phyloP scores from a whole-genome alignment of 805 yeast genomes.

The Ogataea saltuana region DNA sequence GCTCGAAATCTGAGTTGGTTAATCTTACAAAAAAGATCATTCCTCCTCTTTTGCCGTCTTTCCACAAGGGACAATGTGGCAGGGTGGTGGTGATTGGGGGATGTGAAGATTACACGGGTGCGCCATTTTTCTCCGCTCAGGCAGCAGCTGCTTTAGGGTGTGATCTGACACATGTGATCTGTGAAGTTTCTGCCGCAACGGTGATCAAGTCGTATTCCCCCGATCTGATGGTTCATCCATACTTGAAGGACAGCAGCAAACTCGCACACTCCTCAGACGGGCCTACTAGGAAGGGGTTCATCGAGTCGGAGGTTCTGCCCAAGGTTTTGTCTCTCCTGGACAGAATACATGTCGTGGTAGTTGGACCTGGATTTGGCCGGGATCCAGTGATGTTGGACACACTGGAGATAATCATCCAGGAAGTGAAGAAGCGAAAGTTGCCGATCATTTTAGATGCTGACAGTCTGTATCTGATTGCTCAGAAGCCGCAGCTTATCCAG shows the following conservation, averaged over 20 bases:
- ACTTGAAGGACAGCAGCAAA: slow-evolving; percentile 52
- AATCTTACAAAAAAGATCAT: slow-evolving; percentile 53
- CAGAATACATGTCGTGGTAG: slow-evolving; percentile 76
- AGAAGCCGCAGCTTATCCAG: slow-evolving; percentile 52
- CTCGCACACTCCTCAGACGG: background rate
- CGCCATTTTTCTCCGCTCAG: slow-evolving; percentile 88
- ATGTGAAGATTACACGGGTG: slow-evolving; percentile 94
- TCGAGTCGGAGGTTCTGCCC: slow-evolving; percentile 51
- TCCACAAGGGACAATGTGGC: slow-evolving; percentile 92
- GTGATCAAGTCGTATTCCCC: slow-evolving; percentile 89
- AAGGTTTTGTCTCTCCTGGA: slow-evolving; percentile 56
- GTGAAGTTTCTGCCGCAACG: slow-evolving; percentile 75
- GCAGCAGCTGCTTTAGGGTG: slow-evolving; percentile 84
- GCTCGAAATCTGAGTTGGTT: slow-evolving; percentile 19
- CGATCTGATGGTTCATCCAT: slow-evolving; percentile 95
- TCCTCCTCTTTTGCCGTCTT: slow-evolving; percentile 71
- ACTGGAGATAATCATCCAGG: slow-evolving; percentile 56
- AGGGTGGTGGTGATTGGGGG: slow-evolving; percentile 89
- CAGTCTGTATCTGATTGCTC: slow-evolving; percentile 67
- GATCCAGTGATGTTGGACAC: slow-evolving; percentile 66
- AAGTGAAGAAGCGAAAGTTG: slow-evolving; percentile 53
- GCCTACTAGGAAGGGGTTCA: slow-evolving; percentile 21
- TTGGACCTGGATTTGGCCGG: slow-evolving; percentile 95
- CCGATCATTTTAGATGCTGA: slow-evolving; percentile 93
- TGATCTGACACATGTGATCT: slow-evolving; percentile 87